Evolutionary conservation across 2,329 filamentous ascomycete species (phyloP).

Genomic region (Fusarium robinianum): DNA sequence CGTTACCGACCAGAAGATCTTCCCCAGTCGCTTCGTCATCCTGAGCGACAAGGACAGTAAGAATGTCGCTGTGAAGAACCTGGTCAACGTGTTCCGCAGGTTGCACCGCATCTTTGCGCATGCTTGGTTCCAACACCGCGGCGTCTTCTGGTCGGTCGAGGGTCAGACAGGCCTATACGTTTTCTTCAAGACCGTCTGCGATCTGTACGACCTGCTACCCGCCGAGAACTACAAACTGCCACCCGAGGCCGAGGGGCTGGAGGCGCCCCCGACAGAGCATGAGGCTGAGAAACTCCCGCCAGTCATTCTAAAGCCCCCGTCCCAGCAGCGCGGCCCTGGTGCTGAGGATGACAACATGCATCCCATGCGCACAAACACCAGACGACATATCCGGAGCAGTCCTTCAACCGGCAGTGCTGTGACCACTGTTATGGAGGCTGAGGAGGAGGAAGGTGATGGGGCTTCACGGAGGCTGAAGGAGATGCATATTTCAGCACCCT

Average conservation of each 20-base stretch:
- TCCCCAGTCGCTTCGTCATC: conserved; percentile 78
- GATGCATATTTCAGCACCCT: conserved; percentile 54
- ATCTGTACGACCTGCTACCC: conserved; percentile 85
- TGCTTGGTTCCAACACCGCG: conserved; percentile 96
- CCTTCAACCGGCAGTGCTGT: conserved; percentile 80
- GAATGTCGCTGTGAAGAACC: conserved; percentile 72
- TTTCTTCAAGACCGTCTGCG: conserved; percentile 96
- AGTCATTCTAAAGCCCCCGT: conserved; percentile 44
- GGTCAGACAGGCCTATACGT: conserved; percentile 89
- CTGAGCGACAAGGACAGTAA: conserved; percentile 61
- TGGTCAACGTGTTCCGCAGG: conserved; percentile 92
- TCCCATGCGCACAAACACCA: conserved; percentile 69
- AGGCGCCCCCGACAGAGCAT: conserved; percentile 50
- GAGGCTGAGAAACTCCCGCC: conserved; percentile 47
- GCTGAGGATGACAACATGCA: conserved; percentile 56
- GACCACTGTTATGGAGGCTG: conserved; percentile 79
- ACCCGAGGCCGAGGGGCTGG: conserved; percentile 85
- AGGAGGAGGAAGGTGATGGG: conserved; percentile 69
- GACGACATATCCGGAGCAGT: conserved; percentile 79
- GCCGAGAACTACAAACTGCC: conserved; percentile 96
- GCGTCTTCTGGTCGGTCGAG: conserved; percentile 94
- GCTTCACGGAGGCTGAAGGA: conserved; percentile 51
- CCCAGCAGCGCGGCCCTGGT: conserved; percentile 37
- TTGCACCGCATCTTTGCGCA: conserved; percentile 97
- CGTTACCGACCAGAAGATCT: conserved; percentile 92